Evolutionary conservation across 768 basidiomycete genomes (phyloP).

Genomic region (Neoboletus brunneissimus): DNA sequence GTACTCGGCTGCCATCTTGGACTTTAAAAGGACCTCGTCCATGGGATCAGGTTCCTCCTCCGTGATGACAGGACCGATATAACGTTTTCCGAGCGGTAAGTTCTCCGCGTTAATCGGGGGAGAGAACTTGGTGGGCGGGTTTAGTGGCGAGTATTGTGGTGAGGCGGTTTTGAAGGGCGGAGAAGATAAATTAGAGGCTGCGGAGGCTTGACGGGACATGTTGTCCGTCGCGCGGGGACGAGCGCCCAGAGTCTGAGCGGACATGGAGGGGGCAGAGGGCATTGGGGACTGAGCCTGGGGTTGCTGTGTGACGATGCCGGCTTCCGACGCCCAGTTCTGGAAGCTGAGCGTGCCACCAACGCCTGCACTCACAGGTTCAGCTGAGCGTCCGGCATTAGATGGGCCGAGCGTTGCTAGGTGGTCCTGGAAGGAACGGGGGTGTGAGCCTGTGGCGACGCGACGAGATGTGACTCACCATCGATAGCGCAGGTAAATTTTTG

Average conservation of each 20-base stretch:
- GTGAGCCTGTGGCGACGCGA: constrained; percentile 5
- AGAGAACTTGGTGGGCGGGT: constrained; percentile 23
- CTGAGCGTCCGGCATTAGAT: constrained; percentile 22
- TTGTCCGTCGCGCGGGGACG: constrained; percentile 29
- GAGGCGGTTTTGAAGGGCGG: constrained; percentile 20
- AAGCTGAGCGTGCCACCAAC: constrained; percentile 18
- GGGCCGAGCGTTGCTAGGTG: constrained; percentile 29
- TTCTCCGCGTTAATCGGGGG: constrained; percentile 21
- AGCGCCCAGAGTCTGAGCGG: constrained; percentile 13
- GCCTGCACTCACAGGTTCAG: constrained; percentile 14
- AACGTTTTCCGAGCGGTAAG: constrained; percentile 29
- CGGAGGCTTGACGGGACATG: constrained; percentile 31
- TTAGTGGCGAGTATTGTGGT: constrained; percentile 30
- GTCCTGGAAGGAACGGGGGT: constrained; percentile 16
- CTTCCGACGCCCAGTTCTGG: constrained; percentile 35
- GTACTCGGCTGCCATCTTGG: constrained; percentile 34
- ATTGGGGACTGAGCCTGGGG: constrained; percentile 12
- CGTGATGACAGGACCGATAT: constrained; percentile 30
- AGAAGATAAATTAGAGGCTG: constrained; percentile 22
- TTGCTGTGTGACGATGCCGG: constrained; percentile 21
- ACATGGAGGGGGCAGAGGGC: background rate
- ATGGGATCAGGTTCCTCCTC: constrained; percentile 30
- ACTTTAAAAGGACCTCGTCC: constrained; percentile 29
- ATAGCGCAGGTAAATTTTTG: constrained; percentile 31
- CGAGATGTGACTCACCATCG: constrained; percentile 24